Conservation (phyloP, 805 yeast genomes). For the Alloascoidea africana region DNA sequence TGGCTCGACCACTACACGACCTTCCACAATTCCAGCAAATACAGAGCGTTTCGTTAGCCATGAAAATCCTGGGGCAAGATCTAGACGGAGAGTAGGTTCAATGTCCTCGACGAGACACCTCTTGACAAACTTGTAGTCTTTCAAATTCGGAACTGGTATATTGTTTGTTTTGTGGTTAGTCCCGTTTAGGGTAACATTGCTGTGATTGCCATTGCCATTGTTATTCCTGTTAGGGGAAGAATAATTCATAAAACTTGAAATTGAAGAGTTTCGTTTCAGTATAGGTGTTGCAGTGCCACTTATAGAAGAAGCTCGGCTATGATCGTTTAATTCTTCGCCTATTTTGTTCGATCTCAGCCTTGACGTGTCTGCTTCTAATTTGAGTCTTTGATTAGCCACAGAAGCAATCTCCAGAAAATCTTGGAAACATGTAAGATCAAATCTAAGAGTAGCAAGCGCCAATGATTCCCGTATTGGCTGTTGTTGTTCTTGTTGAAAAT, state of each 20-base stretch:
- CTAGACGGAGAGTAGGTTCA: constrained; percentile 55
- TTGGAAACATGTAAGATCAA: constrained; percentile 5
- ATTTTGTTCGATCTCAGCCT: constrained; percentile 4
- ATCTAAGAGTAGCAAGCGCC: constrained; percentile 4
- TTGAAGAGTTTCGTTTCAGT: background rate
- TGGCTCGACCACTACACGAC: constrained; percentile 75
- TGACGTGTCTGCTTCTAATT: constrained; percentile 1
- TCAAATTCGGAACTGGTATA: constrained; percentile 16
- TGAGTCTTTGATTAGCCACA: constrained; percentile 2
- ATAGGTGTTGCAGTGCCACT: constrained; percentile 4
- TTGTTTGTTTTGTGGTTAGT: background rate
- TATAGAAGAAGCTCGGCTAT: too few relatives aligned
- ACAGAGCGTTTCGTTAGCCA: constrained; percentile 49
- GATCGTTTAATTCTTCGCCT: too few relatives aligned
- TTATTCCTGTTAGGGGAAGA: constrained; percentile 5
- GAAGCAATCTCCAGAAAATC: constrained; percentile 5
- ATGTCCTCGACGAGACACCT: constrained; percentile 61
- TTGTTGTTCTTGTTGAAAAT: too few relatives aligned
- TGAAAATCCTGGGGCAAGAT: constrained; percentile 44
- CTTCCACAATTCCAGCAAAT: constrained; percentile 58
- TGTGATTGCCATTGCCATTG: background rate
- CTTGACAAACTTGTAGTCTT: constrained; percentile 44
- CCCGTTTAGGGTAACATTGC: constrained; percentile 1
- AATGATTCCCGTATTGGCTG: too few relatives aligned
- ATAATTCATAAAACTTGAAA: background rate